phyloP scores from a whole-genome alignment of 2,329 filamentous ascomycete species.

The Pyricularia pennisetigena region DNA sequence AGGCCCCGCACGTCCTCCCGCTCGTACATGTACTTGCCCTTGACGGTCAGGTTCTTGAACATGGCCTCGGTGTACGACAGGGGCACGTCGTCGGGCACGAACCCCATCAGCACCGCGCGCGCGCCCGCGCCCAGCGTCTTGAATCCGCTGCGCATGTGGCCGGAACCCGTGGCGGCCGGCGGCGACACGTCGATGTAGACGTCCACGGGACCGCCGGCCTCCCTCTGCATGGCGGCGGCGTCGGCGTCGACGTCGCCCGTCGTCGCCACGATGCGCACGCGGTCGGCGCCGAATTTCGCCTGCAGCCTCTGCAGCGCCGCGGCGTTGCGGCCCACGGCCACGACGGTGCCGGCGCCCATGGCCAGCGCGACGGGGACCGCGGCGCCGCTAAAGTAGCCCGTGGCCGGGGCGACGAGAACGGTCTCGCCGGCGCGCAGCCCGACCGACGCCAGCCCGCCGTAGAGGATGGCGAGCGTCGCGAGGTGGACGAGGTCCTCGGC shows the following conservation, averaged over 20 bases:
- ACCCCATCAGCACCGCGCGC: constrained; percentile 22
- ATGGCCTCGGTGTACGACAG: constrained; percentile 20
- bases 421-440: constrained; percentile 32
- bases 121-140: constrained; percentile 23
- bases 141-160: constrained; percentile 28
- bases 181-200: constrained; percentile 37
- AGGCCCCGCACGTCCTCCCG: constrained; percentile 25
- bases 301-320: constrained; percentile 23
- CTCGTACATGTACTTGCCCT: constrained; percentile 36
- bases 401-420: constrained; percentile 34
- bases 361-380: constrained; percentile 33
- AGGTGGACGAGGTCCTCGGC: constrained; percentile 22
- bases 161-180: constrained; percentile 22
- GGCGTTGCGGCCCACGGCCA: constrained; percentile 37
- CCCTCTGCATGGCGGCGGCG: constrained; percentile 12
- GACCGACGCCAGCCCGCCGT: constrained; percentile 35
- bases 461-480: constrained; percentile 25
- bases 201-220: constrained; percentile 22
- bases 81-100: constrained; percentile 14
- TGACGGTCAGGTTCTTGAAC: constrained; percentile 22
- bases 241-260: constrained; percentile 30
- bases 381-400: constrained; percentile 33
- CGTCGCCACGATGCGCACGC: constrained; percentile 28
- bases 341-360: constrained; percentile 34
- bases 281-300: constrained; percentile 12